A percentile compares a stretch with the other conserved stretches of the same genome.
These are phyloP conservation scores for Tardiomyces depauwii DNA, from an alignment of 1,139 yeast genomes.

Conservation along the genomic window DNA sequence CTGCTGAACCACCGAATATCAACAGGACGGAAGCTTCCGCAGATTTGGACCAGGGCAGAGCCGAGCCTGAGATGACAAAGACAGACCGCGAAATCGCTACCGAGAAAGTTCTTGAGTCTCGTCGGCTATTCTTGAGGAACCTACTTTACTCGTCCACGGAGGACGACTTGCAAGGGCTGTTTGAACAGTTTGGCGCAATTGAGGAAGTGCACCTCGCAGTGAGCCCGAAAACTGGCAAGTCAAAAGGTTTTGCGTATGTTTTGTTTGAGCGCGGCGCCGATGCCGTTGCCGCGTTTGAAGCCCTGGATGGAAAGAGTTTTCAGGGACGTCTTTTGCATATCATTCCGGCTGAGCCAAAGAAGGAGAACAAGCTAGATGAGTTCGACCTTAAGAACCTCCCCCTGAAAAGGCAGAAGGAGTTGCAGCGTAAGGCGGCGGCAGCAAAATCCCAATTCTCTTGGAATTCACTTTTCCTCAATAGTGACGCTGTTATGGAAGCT, in stretches of 20 bases:
- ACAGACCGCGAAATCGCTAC: conserved; percentile 19
- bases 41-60: conserved; percentile 15
- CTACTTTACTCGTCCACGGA: conserved; percentile 73
- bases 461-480: conserved; percentile 88
- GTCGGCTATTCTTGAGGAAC: conserved; percentile 81
- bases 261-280: conserved; percentile 54
- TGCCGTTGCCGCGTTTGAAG: conserved; percentile 65
- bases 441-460: conserved; percentile 80
- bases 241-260: conserved; percentile 89
- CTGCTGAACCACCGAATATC: neutral
- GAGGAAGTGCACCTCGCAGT: conserved; percentile 73
- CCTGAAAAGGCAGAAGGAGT: conserved; percentile 76
- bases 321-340: conserved; percentile 92
- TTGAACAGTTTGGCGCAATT: conserved; percentile 33
- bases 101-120: conserved; percentile 52
- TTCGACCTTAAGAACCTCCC: conserved; percentile 86
- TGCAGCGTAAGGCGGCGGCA: conserved; percentile 77
- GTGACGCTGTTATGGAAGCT: conserved; percentile 84
- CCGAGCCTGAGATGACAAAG: conserved; percentile 7
- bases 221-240: conserved; percentile 79
- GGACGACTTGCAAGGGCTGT: conserved; percentile 56
- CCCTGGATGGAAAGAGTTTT: conserved; percentile 77
- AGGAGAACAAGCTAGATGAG: conserved; percentile 64
- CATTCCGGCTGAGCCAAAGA: conserved; percentile 74
- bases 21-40: neutral